These are phyloP conservation scores for Penicillium subrubescens DNA, from an alignment of 495 filamentous ascomycete genomes.

Conservation along the genomic window DNA sequence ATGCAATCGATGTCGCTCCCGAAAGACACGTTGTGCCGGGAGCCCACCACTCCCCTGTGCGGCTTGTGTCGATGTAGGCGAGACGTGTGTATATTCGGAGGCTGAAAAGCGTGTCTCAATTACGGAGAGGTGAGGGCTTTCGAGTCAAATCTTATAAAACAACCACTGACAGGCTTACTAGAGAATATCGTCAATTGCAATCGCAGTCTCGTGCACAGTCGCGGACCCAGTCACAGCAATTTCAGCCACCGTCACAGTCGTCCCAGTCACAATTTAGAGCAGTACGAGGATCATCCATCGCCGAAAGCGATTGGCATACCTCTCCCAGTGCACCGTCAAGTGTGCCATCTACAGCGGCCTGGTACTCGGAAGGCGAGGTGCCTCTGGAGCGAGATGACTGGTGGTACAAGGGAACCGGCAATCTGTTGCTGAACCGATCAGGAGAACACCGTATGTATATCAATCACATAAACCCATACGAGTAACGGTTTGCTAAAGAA, in stretches of 20 bases:
- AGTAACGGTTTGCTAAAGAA: neutral
- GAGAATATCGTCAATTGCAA: slow-evolving; percentile 37
- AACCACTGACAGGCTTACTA: slow-evolving; percentile 21
- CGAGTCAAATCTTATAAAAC: too few relatives aligned
- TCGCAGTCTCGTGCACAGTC: slow-evolving; percentile 26
- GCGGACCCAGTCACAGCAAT: slow-evolving; percentile 6
- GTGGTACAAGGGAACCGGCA: slow-evolving; percentile 44
- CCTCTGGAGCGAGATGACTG: slow-evolving; percentile 40
- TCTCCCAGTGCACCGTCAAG: slow-evolving; percentile 16
- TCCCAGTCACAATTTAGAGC: neutral
- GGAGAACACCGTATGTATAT: slow-evolving; percentile 39
- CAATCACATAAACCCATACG: neutral
- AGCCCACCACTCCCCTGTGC: slow-evolving; percentile 39
- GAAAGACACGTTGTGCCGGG: slow-evolving; percentile 42
- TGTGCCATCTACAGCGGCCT: slow-evolving; percentile 13
- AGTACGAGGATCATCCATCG: neutral
- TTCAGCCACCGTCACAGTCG: neutral
- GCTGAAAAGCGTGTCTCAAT: slow-evolving; percentile 42
- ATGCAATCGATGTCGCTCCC: slow-evolving; percentile 41
- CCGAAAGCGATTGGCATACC: slow-evolving; percentile 1
- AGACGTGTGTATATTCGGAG: slow-evolving; percentile 40
- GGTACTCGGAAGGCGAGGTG: slow-evolving; percentile 22
- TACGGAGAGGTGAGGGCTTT: slow-evolving; percentile 41
- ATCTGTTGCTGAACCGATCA: slow-evolving; percentile 37
- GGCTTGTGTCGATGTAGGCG: slow-evolving; percentile 34